phyloP scores from a whole-genome alignment of 2,329 filamentous ascomycete species.

The Amauroascus niger region DNA sequence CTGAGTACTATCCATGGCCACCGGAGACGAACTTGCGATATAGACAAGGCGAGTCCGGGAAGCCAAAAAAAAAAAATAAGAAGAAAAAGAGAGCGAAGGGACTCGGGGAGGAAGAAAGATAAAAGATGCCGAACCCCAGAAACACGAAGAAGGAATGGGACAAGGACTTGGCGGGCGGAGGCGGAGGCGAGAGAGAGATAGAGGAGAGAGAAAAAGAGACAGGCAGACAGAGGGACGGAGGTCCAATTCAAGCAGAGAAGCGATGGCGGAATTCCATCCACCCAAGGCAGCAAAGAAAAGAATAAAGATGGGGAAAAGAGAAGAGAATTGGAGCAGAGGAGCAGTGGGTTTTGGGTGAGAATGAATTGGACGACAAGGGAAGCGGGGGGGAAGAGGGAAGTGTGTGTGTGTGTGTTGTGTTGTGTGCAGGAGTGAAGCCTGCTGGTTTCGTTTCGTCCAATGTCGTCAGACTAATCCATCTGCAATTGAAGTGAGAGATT shows the following conservation, averaged over 20 bases:
- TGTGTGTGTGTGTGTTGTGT: background rate
- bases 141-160: too few species aligned
- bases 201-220: background rate
- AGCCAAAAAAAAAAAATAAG: background rate
- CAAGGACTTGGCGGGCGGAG: background rate
- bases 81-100: background rate
- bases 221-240: too few species aligned
- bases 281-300: too few species aligned
- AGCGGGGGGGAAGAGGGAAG: background rate
- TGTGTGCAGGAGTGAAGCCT: too few species aligned
- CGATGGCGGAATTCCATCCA: too few species aligned
- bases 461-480: slow-evolving; percentile 9
- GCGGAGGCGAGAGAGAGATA: background rate
- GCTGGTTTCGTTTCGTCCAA: slow-evolving; percentile 11
- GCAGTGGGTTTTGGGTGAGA: background rate
- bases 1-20: slow-evolving; percentile 15
- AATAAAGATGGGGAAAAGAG: background rate
- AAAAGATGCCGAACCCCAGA: background rate
- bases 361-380: background rate
- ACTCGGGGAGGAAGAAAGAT: too few species aligned
- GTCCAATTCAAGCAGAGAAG: too few species aligned
- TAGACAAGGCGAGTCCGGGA: background rate
- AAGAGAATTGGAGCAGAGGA: background rate
- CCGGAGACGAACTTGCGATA: background rate
- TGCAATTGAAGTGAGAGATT: slow-evolving; percentile 2